Percentiles rank a stretch among this genome's conserved stretches.
Evolutionary conservation across 2,329 filamentous ascomycete species (phyloP).

Genomic region (Xylaria sp.): DNA sequence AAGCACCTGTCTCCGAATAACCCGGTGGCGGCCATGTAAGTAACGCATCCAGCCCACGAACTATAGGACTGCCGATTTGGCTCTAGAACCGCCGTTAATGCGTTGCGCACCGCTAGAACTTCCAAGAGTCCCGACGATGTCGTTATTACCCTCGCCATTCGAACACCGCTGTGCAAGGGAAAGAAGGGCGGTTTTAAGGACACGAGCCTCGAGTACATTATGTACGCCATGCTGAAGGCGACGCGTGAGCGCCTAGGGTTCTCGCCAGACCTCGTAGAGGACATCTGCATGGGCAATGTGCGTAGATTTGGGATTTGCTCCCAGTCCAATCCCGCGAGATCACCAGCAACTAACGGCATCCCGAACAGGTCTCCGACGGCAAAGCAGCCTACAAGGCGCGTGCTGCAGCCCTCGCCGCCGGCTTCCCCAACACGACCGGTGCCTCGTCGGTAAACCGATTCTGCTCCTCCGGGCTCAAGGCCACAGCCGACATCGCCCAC

Average conservation of each 20-base stretch:
- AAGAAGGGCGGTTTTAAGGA: constrained; percentile 96
- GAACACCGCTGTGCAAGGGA: constrained; percentile 87
- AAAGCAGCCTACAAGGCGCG: constrained; percentile 92
- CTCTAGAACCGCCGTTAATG: neutral
- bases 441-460: constrained; percentile 90
- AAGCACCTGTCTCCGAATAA: constrained; percentile 81
- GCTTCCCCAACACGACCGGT: constrained; percentile 87
- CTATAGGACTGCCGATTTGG: neutral
- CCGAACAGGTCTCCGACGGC: constrained; percentile 72
- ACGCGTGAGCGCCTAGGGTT: constrained; percentile 74
- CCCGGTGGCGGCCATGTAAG: constrained; percentile 79
- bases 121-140: constrained; percentile 95
- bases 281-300: constrained; percentile 93
- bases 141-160: constrained; percentile 90
- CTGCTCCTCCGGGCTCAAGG: constrained; percentile 96
- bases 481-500: constrained; percentile 92
- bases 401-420: constrained; percentile 85
- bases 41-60: constrained; percentile 12
- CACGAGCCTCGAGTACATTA: constrained; percentile 82
- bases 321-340: neutral
- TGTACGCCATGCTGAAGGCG: constrained; percentile 83
- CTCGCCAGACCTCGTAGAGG: constrained; percentile 81
- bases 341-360: neutral
- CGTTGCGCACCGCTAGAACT: constrained; percentile 59
- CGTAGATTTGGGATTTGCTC: constrained; percentile 32